Percentiles rank a stretch among this genome's conserved stretches.
phyloP scores from a whole-genome alignment of 441 rosid genomes.

The Codiaeum variegatum region DNA sequence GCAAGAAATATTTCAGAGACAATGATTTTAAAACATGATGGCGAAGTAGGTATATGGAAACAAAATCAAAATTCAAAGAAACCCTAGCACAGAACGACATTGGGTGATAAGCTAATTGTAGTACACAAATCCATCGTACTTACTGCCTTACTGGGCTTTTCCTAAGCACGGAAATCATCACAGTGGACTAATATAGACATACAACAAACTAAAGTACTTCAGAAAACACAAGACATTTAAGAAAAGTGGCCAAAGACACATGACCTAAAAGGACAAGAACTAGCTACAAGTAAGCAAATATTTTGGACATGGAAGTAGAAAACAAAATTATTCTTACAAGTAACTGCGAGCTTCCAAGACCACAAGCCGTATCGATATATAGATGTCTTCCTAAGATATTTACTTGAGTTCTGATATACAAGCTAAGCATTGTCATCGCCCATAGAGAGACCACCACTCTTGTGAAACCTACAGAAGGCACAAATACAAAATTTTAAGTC shows the following conservation, averaged over 20 bases:
- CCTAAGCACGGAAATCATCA: background rate
- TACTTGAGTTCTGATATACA: conserved; percentile 88
- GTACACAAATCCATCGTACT: background rate
- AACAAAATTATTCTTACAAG: conserved; percentile 46
- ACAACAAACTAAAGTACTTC: background rate
- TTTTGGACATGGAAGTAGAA: background rate
- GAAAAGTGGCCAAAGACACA: background rate
- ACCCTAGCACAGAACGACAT: background rate
- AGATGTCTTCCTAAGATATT: conserved; percentile 93
- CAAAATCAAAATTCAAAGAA: conserved; percentile 2
- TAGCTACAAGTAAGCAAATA: background rate
- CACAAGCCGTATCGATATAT: conserved; percentile 80
- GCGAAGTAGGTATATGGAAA: background rate
- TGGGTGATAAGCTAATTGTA: background rate
- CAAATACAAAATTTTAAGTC: conserved; percentile 11
- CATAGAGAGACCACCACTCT: conserved; percentile 74
- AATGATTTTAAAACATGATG: background rate
- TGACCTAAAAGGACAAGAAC: background rate
- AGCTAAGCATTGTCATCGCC: conserved; percentile 78
- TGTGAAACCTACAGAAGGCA: conserved; percentile 67
- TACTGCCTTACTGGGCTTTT: background rate
- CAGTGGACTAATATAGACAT: background rate
- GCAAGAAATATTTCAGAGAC: background rate
- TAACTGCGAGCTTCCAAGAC: conserved; percentile 51
- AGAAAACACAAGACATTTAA: background rate